phyloP scores from a whole-genome alignment of 768 basidiomycete genomes.

The Wakefieldia striispora region DNA sequence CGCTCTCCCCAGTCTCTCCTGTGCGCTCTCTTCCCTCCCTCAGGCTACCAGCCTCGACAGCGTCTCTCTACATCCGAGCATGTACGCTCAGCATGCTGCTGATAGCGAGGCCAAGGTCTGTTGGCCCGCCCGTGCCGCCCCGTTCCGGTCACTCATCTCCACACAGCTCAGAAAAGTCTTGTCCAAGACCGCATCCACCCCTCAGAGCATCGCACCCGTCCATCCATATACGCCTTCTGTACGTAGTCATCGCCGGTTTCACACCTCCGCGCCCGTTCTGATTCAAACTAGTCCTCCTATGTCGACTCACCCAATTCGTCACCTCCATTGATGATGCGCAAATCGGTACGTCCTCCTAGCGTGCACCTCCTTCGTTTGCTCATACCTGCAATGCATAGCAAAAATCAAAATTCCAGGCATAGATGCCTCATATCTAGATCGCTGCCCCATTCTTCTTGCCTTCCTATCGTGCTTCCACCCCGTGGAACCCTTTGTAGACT shows the following conservation, averaged over 20 bases:
- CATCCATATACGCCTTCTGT: slow-evolving; percentile 40
- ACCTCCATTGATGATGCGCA: slow-evolving; percentile 56
- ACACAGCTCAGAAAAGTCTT: slow-evolving; percentile 61
- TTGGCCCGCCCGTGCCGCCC: slow-evolving; percentile 1
- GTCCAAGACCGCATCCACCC: slow-evolving; percentile 43
- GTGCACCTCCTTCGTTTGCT: not conserved
- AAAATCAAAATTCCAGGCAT: slow-evolving; percentile 37
- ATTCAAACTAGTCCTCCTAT: slow-evolving; percentile 32
- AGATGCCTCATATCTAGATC: slow-evolving; percentile 7
- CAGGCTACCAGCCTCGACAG: slow-evolving; percentile 68
- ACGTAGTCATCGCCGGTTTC: slow-evolving; percentile 14
- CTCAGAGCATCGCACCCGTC: slow-evolving; percentile 34
- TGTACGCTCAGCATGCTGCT: slow-evolving; percentile 65
- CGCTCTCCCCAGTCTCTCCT: slow-evolving; percentile 71
- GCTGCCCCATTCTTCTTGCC: not conserved
- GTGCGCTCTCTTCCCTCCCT: slow-evolving; percentile 63
- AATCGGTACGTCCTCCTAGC: slow-evolving; percentile 37
- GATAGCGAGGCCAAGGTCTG: slow-evolving; percentile 75
- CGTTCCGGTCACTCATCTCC: slow-evolving; percentile 9
- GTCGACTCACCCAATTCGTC: slow-evolving; percentile 39
- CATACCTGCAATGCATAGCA: slow-evolving; percentile 19
- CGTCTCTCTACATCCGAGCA: slow-evolving; percentile 64
- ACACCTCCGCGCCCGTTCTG: not conserved
- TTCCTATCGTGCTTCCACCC: not conserved
- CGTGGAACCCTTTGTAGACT: slow-evolving; percentile 20